Evolutionary conservation across 2,329 filamentous ascomycete species (phyloP).

Genomic region (Penicillium occitanis): DNA sequence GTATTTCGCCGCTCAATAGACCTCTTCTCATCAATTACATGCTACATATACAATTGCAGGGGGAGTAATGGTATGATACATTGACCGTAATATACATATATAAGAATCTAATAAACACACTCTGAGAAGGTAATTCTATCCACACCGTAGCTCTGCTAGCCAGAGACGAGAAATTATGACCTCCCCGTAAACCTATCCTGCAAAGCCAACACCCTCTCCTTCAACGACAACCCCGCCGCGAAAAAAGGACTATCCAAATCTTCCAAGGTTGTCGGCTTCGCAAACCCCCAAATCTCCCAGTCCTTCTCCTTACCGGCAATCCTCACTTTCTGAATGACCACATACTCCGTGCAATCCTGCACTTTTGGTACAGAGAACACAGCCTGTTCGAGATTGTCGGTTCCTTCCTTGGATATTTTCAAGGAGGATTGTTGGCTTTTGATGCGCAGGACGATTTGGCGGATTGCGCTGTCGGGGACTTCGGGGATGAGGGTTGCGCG

Average conservation of each 20-base stretch:
- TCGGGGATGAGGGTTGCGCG: conserved; percentile 44
- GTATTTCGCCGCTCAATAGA: background rate
- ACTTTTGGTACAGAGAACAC: conserved; percentile 29
- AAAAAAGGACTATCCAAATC: conserved; percentile 41
- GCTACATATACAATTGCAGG: background rate
- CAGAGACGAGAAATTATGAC: background rate
- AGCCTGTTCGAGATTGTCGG: conserved; percentile 5
- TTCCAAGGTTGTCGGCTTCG: conserved; percentile 43
- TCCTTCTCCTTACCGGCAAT: conserved; percentile 42
- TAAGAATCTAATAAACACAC: conserved; percentile 1
- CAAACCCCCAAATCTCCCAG: conserved; percentile 54
- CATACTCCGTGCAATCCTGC: conserved; percentile 50
- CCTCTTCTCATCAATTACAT: background rate
- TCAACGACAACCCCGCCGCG: conserved; percentile 33
- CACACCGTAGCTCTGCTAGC: background rate
- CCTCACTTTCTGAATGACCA: conserved; percentile 51
- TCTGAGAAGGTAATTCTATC: background rate
- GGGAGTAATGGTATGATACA: background rate
- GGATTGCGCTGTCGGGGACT: conserved; percentile 38
- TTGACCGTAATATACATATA: background rate
- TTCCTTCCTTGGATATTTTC: conserved; percentile 4
- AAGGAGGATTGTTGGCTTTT: conserved; percentile 30
- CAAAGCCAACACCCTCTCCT: conserved; percentile 33
- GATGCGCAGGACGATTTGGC: conserved; percentile 42
- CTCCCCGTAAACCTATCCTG: conserved; percentile 16